Conservation (phyloP, 2,329 filamentous ascomycete genomes). For the Colletotrichum sp. region DNA sequence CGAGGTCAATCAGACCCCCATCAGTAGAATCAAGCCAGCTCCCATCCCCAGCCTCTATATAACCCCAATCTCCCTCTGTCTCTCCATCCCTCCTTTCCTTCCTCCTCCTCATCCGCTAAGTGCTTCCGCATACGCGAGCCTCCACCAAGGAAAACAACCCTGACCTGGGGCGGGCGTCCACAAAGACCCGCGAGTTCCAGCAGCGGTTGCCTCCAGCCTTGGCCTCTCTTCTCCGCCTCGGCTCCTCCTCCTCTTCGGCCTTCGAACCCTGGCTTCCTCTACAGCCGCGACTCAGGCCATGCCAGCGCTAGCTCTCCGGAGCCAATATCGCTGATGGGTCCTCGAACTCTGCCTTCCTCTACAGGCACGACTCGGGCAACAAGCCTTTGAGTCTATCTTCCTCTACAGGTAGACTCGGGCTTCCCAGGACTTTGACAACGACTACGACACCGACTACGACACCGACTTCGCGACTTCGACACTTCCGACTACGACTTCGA, state of each 20-base stretch:
- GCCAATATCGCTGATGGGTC: background rate
- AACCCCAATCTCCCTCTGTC: background rate
- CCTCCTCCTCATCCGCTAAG: background rate
- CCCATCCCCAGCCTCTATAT: background rate
- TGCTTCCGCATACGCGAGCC: background rate
- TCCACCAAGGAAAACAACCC: background rate
- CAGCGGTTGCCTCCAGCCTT: background rate
- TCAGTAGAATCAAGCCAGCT: background rate
- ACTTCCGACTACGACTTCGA: background rate
- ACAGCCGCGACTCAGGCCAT: background rate
- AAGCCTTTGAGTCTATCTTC: background rate
- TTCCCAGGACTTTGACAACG: background rate
- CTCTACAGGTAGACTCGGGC: background rate
- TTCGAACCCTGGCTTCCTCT: background rate
- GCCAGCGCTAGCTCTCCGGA: background rate
- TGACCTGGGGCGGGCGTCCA: background rate
- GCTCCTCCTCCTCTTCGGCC: background rate
- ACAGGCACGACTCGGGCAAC: background rate
- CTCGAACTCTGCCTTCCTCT: background rate
- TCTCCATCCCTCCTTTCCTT: background rate
- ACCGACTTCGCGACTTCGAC: no score
- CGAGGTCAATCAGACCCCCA: background rate
- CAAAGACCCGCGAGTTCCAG: background rate
- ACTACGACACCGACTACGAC: background rate
- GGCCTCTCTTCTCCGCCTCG: background rate